Conservation (phyloP, 2,329 filamentous ascomycete genomes). For the Verticillium tricorpus region DNA sequence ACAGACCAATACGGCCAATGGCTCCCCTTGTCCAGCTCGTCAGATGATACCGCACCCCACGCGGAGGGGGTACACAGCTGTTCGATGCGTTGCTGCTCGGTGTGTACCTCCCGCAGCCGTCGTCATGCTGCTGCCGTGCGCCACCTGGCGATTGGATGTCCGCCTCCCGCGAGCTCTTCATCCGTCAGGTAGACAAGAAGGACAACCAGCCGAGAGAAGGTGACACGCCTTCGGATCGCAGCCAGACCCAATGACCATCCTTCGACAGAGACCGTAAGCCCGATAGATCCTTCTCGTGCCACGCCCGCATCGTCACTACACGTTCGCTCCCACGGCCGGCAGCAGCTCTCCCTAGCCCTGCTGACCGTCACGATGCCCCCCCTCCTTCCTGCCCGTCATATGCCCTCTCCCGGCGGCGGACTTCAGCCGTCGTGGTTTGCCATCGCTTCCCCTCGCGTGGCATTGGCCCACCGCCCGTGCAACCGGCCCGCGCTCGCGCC, state of each 20-base stretch:
- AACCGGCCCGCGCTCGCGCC: background rate
- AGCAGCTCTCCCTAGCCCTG: no score
- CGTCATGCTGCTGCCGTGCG: background rate
- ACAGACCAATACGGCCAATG: background rate
- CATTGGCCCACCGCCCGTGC: background rate
- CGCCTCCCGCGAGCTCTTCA: background rate
- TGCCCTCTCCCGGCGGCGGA: background rate
- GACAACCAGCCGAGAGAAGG: no score
- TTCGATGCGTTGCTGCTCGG: no score
- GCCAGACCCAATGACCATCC: no score
- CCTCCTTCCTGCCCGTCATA: background rate
- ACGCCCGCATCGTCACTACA: no score
- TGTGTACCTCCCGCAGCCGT: no score
- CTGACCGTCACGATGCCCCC: background rate
- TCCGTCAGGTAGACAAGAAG: no score
- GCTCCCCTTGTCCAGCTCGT: background rate
- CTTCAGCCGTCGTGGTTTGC: background rate
- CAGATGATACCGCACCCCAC: background rate
- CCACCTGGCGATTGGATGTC: background rate
- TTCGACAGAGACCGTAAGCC: no score
- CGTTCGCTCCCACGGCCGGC: no score
- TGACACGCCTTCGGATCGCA: no score
- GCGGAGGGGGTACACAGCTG: background rate
- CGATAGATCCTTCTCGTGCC: no score
- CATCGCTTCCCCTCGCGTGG: background rate